phyloP scores from a whole-genome alignment of 768 basidiomycete species.

The Pholiota molesta region DNA sequence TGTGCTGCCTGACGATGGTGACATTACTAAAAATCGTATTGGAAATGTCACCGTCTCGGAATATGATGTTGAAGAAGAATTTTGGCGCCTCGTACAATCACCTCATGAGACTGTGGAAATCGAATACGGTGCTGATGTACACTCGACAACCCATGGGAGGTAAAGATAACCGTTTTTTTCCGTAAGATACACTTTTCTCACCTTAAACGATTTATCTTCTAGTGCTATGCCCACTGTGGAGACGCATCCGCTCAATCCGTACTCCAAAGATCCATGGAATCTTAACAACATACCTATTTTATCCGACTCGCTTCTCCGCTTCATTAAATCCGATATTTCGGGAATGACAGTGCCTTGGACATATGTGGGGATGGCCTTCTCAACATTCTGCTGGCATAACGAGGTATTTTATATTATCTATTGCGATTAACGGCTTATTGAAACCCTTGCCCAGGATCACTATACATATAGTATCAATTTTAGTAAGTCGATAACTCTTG shows the following conservation, averaged over 20 bases:
- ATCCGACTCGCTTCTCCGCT: slow-evolving; percentile 90
- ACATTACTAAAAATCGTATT: slow-evolving; percentile 51
- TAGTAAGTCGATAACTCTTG: slow-evolving; percentile 55
- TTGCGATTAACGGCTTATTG: not conserved
- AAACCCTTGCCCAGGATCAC: slow-evolving; percentile 67
- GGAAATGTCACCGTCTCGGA: slow-evolving; percentile 77
- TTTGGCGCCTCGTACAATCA: slow-evolving; percentile 95
- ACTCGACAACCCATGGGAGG: slow-evolving; percentile 98
- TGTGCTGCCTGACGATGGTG: slow-evolving; percentile 44
- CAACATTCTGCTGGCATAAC: slow-evolving; percentile 99
- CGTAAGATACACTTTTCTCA: not conserved
- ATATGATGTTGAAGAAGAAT: slow-evolving; percentile 91
- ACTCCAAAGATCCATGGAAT: slow-evolving; percentile 95
- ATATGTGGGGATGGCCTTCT: slow-evolving; percentile 98
- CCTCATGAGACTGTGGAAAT: slow-evolving; percentile 92
- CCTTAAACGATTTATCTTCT: slow-evolving; percentile 4
- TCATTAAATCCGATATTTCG: slow-evolving; percentile 98
- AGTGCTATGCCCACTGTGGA: slow-evolving; percentile 97
- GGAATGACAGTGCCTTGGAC: slow-evolving; percentile 99
- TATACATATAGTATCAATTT: slow-evolving; percentile 97
- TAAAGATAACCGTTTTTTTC: slow-evolving; percentile 34
- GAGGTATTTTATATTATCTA: slow-evolving; percentile 54
- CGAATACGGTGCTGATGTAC: slow-evolving; percentile 99
- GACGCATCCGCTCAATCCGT: slow-evolving; percentile 85
- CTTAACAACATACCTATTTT: slow-evolving; percentile 96